Evolutionary conservation across 2,329 filamentous ascomycete species (phyloP).

Genomic region (Diaporthe sp.): DNA sequence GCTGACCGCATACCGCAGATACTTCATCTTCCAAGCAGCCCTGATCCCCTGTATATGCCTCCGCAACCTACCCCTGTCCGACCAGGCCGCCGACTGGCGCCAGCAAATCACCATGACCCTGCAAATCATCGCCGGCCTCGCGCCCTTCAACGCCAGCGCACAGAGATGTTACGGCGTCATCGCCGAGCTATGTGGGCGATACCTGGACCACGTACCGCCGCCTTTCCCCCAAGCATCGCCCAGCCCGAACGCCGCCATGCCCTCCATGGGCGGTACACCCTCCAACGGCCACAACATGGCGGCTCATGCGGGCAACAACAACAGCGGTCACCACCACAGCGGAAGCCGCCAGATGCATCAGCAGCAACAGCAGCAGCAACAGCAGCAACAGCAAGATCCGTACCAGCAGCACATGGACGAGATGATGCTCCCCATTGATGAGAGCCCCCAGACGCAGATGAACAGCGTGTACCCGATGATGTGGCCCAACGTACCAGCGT

Average conservation of each 20-base stretch:
- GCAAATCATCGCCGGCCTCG: constrained; percentile 54
- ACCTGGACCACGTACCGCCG: constrained; percentile 47
- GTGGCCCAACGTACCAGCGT: constrained; percentile 58
- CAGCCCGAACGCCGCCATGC: constrained; percentile 36
- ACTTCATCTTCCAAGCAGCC: constrained; percentile 64
- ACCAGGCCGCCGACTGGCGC: constrained; percentile 56
- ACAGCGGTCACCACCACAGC: constrained; percentile 29
- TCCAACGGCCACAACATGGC: constrained; percentile 33
- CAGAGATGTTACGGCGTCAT: constrained; percentile 59
- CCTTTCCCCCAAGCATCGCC: constrained; percentile 41
- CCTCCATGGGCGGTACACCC: constrained; percentile 3
- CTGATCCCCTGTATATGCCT: constrained; percentile 63
- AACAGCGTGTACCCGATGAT: constrained; percentile 60
- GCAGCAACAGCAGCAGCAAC: constrained; percentile 36
- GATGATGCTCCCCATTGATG: constrained; percentile 49
- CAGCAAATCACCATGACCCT: constrained; percentile 56
- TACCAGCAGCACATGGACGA: constrained; percentile 43
- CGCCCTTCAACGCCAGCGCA: constrained; percentile 56
- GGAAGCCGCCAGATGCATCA: constrained; percentile 37
- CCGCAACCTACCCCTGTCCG: constrained; percentile 56
- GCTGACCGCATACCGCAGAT: constrained; percentile 44
- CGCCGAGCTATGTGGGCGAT: constrained; percentile 56
- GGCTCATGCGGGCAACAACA: constrained; percentile 23
- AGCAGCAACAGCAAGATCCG: constrained; percentile 36
- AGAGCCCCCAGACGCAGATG: constrained; percentile 59